Base-by-base conservation (phyloP, 2,329 filamentous ascomycete species). In the Neodidymelliopsis sp. region DNA sequence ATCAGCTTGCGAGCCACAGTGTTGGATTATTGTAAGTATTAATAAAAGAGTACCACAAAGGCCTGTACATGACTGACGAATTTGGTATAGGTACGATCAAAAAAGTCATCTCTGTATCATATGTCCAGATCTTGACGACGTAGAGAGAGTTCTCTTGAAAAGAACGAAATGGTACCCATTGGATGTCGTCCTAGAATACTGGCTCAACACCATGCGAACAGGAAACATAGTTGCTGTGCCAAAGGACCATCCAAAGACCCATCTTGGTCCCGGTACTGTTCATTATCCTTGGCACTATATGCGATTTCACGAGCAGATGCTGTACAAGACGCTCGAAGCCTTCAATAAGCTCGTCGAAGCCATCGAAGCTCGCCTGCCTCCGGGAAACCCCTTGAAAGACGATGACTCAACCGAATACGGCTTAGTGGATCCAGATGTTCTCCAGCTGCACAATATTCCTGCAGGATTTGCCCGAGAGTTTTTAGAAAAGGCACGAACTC, bases 221-320 rank as follows among this genome's bases (percentile, higher is more conserved):
- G 57, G 52, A 8, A 57, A 53, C 22, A 41, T 60, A 8, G 50
- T 53, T 24, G 54, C 57, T 20, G 47, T 45, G 30, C 18, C 36
- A 23, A 25, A 45, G 23, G 29, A 39, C 13, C 46, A 20, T 37
- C 24, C 25, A 31, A 16, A 34, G 18, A 38, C 25, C 27, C 34
- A 31, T 31, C 51, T 46, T 29, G 29, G 43, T 13, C 24, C 15
- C 25, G n/a, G 35, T 24, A 13, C 16, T 18, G 22, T 29, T 12
- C 27, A 24, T 27, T 15, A 34, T 27, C 56, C 56, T n/a, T 59
- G 56, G 56, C 33, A 36, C 4, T 11, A 52, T 3, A 24, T 50
- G 13, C 42, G 47, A 24, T 56, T 53, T 35, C 53, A 48, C 29
- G 22, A 54, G 16, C 18, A 36, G 2, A 53, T 50, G 38, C 25